phyloP scores from a whole-genome alignment of 2,329 filamentous ascomycete species.

The Ophiostoma montium region DNA sequence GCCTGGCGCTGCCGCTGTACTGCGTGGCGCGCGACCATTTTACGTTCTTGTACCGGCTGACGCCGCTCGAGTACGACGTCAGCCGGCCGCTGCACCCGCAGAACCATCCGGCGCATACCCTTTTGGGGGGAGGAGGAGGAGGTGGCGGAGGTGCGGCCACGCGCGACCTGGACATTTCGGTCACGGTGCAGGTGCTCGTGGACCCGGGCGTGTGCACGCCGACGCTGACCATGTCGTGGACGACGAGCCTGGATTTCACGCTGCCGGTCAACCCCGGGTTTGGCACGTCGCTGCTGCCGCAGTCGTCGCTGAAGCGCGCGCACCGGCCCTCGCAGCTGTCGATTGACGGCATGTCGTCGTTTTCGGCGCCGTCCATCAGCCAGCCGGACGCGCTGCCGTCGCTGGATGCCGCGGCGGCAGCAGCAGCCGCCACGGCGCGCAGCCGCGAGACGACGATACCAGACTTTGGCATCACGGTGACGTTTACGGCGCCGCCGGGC shows the following conservation, averaged over 20 bases:
- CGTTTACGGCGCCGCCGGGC: slow-evolving; percentile 47
- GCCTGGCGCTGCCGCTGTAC: slow-evolving; percentile 39
- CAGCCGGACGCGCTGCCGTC: slow-evolving; percentile 46
- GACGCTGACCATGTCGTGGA: slow-evolving; percentile 51
- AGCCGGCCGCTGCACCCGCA: slow-evolving; percentile 19
- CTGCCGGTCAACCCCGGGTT: slow-evolving; percentile 50
- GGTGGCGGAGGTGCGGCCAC: slow-evolving; percentile 14
- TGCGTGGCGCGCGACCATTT: slow-evolving; percentile 62
- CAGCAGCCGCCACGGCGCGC: slow-evolving; percentile 31
- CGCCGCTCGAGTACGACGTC: slow-evolving; percentile 33
- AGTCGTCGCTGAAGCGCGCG: slow-evolving; percentile 40
- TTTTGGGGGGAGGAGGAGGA: too few relatives aligned
- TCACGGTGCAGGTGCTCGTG: slow-evolving; percentile 44
- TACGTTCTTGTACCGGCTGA: slow-evolving; percentile 57
- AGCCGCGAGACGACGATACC: slow-evolving; percentile 32
- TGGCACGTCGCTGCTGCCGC: slow-evolving; percentile 34
- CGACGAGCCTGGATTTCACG: slow-evolving; percentile 54
- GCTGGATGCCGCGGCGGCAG: slow-evolving; percentile 38
- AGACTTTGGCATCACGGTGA: slow-evolving; percentile 61
- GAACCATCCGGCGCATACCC: neutral
- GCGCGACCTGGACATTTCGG: slow-evolving; percentile 42
- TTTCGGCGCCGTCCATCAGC: slow-evolving; percentile 40
- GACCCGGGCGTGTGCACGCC: slow-evolving; percentile 44
- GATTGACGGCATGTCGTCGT: slow-evolving; percentile 41
- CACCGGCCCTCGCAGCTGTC: slow-evolving; percentile 52